Evolutionary conservation across 176 grass and related monocot species (phyloP).

Genomic region (Lolium multiflorum): DNA sequence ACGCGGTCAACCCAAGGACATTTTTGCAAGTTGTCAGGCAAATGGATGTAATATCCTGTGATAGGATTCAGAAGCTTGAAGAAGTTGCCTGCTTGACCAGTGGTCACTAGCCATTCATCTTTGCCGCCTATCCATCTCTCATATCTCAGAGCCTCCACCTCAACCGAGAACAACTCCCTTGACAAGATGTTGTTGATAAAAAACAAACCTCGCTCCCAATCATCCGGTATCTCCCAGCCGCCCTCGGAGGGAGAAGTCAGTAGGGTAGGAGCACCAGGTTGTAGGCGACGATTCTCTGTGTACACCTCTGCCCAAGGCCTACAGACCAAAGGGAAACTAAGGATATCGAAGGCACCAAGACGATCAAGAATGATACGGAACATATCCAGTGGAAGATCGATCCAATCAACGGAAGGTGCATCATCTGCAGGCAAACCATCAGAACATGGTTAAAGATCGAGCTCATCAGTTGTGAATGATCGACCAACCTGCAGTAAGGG

Average conservation of each 20-base stretch:
- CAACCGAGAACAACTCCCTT: not conserved
- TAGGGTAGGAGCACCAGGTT: not conserved
- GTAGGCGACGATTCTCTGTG: not conserved
- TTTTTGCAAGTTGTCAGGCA: not conserved
- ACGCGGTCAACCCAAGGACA: not conserved
- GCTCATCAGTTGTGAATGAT: not conserved
- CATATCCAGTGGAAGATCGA: not conserved
- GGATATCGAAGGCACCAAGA: not conserved
- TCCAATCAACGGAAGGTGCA: not conserved
- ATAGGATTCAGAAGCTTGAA: not conserved
- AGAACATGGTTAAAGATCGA: not conserved
- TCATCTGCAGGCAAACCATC: not conserved
- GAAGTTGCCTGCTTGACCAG: not conserved
- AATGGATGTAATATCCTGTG: not conserved
- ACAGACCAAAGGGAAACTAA: not conserved
- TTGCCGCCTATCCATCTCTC: conserved; percentile 4
- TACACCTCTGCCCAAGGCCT: not conserved
- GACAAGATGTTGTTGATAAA: not conserved
- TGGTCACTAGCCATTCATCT: conserved; percentile 1
- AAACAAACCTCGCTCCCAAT: not conserved
- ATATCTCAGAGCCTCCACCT: not conserved
- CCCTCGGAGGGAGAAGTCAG: not conserved
- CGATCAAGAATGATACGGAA: not conserved
- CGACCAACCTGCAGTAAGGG: too few species aligned
- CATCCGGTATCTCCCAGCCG: not conserved